These are phyloP conservation scores for Xylaria sp. DNA, from an alignment of 2,329 filamentous ascomycete genomes.

Conservation along the genomic window DNA sequence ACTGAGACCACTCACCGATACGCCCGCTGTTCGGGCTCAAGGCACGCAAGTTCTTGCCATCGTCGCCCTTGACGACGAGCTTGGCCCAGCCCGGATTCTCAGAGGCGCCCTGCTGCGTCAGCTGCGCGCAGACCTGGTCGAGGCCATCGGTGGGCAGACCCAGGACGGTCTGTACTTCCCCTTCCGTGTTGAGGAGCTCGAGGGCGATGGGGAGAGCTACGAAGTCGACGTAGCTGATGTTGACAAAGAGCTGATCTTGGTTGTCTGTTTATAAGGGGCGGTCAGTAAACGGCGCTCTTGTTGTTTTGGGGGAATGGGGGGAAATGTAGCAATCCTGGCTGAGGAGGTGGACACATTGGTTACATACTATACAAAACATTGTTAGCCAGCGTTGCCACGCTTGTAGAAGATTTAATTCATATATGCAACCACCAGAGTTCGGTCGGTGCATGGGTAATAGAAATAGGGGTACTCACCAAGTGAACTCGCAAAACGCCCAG, in stretches of 20 bases:
- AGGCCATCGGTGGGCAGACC: slow-evolving; percentile 62
- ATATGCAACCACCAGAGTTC: neutral
- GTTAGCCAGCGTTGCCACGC: slow-evolving; percentile 12
- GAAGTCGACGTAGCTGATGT: slow-evolving; percentile 82
- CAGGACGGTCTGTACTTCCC: slow-evolving; percentile 58
- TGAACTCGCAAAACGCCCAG: slow-evolving; percentile 73
- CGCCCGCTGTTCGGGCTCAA: slow-evolving; percentile 65
- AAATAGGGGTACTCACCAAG: slow-evolving; percentile 32
- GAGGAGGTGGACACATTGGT: neutral
- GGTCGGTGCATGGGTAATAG: neutral
- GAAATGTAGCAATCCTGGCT: too few relatives aligned
- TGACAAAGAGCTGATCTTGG: slow-evolving; percentile 69
- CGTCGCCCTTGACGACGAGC: slow-evolving; percentile 58
- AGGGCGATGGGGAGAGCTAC: slow-evolving; percentile 72
- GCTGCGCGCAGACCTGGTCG: slow-evolving; percentile 56
- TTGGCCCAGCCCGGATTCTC: slow-evolving; percentile 64
- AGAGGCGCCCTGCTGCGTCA: slow-evolving; percentile 57
- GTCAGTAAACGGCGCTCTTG: slow-evolving; percentile 14
- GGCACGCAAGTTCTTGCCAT: slow-evolving; percentile 59
- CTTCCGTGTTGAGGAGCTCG: slow-evolving; percentile 60
- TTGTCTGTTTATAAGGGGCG: slow-evolving; percentile 61
- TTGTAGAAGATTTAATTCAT: neutral
- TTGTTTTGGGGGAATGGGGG: neutral
- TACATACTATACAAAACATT: slow-evolving; percentile 27
- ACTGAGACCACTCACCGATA: slow-evolving; percentile 41